A percentile compares a stretch with the other conserved stretches of the same genome.
Conservation (phyloP, 2,329 filamentous ascomycete genomes). For the Aspergillus sergii region DNA sequence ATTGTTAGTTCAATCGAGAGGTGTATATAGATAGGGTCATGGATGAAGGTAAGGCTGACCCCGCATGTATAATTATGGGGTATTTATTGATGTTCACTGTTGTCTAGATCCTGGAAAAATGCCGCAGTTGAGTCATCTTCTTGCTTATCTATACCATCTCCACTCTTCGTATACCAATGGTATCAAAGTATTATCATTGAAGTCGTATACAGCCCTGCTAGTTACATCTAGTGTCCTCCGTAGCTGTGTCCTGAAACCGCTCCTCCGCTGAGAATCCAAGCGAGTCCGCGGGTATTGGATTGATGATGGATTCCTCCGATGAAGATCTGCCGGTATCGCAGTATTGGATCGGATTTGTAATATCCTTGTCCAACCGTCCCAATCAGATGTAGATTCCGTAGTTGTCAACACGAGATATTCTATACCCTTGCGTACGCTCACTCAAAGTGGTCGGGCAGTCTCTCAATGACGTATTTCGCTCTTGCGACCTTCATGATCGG, state of each 20-base stretch:
- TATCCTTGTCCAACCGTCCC: background rate
- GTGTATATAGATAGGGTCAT: background rate
- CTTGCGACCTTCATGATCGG: slow-evolving; percentile 75
- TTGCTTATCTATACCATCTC: background rate
- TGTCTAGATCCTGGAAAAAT: background rate
- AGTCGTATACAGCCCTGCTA: background rate
- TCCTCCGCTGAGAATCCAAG: background rate
- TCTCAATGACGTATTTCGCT: slow-evolving; percentile 93
- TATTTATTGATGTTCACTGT: no score
- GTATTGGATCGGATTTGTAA: background rate
- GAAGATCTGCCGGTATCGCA: slow-evolving; percentile 1
- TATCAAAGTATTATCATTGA: slow-evolving; percentile 1
- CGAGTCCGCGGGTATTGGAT: background rate
- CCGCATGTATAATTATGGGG: background rate
- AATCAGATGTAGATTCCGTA: background rate
- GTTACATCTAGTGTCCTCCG: background rate
- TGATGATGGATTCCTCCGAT: background rate
- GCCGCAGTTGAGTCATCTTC: background rate
- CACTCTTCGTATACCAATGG: background rate
- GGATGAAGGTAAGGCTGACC: background rate
- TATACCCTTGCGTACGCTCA: slow-evolving; percentile 6
- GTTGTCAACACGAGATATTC: background rate
- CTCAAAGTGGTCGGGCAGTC: slow-evolving; percentile 80
- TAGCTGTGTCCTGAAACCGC: background rate
- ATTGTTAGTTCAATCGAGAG: background rate